Evolutionary conservation across 345 rosid genomes (phyloP), one percentile per base, ranked within the genome.

Genomic region (Arabidopsis arenosa): DNA sequence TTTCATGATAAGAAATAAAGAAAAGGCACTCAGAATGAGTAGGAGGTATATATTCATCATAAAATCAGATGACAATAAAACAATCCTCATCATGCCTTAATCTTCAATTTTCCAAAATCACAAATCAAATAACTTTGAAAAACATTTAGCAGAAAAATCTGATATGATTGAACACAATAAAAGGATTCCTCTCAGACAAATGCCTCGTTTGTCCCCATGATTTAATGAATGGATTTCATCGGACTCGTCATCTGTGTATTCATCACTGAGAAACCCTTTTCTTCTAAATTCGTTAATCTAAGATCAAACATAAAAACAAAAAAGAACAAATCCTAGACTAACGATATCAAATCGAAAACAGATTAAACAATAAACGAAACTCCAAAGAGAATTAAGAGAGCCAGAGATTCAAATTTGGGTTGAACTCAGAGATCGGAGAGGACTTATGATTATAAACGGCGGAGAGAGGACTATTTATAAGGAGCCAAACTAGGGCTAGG

Each of bases 181-280:
- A 13, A 32, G 49, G 74, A 66, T 69, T 80, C 71, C 90, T 82
- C 92, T 88, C 92, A 76, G 86, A 80, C 92, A 88, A 88, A 85
- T 85, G 92, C 90, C 92, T 88, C 92, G 83, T 74, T 80, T 83
- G 88, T 88, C 90, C 81, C 80, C 90, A 84, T 63, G 82, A 73
- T 84, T 78, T 66, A 71, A 79, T 47, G 87, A 88, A 84, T 83
- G 88, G 88, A 84, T 78, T 49, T 23, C 0, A 77, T 87, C 88
- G 82, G 91, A 87, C 89, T 87, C 91, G 91, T 87, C 91, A 87
- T 87, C 91, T 78, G 60, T 66, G 40, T 58, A 21, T 54, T 83
- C 90, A 83, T 86, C 90, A 85, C 80, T 40, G 88, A 84, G 88
- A 83, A 80, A 83, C 36, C 77, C 40, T 11, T 17, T 15, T 66